A percentile compares a stretch with the other conserved stretches of the same genome.
These are phyloP conservation scores for Teratosphaeria viscida DNA, from an alignment of 2,329 filamentous ascomycete species.

Conservation along the genomic window DNA sequence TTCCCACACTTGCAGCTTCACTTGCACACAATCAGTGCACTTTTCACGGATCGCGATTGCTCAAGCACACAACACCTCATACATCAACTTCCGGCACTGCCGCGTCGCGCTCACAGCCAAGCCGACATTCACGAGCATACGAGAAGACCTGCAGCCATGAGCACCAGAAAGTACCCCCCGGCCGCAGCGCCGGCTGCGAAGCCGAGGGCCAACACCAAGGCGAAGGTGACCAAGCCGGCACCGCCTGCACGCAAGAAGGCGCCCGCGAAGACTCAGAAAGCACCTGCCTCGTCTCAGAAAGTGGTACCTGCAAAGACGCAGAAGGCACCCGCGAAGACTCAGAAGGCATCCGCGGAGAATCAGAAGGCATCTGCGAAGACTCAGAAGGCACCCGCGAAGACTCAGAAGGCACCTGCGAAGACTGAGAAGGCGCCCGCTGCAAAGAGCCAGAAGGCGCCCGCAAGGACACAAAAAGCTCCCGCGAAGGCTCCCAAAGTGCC, in stretches of 20 bases:
- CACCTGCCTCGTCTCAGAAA: slow-evolving; percentile 2
- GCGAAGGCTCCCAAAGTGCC: slow-evolving; percentile 3
- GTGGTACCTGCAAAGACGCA: slow-evolving; percentile 2
- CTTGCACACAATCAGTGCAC: neutral
- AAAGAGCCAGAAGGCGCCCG: slow-evolving; percentile 3
- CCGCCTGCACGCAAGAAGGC: slow-evolving; percentile 3
- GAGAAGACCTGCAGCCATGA: neutral
- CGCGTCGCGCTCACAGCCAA: neutral
- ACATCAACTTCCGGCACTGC: neutral
- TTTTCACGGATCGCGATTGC: neutral
- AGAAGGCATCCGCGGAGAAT: neutral
- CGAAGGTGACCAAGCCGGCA: slow-evolving; percentile 8
- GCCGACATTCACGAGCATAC: neutral
- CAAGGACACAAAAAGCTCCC: neutral
- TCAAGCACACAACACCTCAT: neutral
- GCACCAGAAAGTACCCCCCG: neutral
- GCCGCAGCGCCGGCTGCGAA: neutral
- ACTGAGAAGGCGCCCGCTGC: slow-evolving; percentile 2
- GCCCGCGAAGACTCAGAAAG: slow-evolving; percentile 6
- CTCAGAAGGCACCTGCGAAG: slow-evolving; percentile 1
- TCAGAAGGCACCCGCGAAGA: slow-evolving; percentile 2
- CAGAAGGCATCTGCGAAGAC: slow-evolving; percentile 4
- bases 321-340: slow-evolving; percentile 1
- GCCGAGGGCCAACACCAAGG: slow-evolving; percentile 8
- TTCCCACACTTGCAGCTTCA: neutral